Conservation (phyloP, 768 basidiomycete genomes). For the Amanita polypyramis region DNA sequence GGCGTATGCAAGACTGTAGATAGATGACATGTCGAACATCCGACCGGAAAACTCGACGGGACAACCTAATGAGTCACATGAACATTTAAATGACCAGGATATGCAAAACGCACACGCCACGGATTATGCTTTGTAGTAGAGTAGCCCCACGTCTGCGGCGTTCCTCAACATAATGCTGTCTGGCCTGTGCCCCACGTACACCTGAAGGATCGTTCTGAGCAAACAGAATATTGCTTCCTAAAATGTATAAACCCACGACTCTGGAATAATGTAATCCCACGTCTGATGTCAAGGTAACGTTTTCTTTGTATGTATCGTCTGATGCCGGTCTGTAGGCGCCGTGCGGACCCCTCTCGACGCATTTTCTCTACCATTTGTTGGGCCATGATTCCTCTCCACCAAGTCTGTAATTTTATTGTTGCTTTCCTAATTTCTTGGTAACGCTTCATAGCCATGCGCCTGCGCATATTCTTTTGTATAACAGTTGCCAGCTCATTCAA, state of each 20-base stretch:
- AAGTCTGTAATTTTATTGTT: conserved; percentile 82
- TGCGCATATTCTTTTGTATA: conserved; percentile 94
- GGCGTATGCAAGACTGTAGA: conserved; percentile 87
- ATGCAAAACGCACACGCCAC: conserved; percentile 65
- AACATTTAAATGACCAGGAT: neutral
- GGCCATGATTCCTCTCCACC: conserved; percentile 89
- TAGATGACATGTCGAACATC: conserved; percentile 71
- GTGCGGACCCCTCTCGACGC: conserved; percentile 64
- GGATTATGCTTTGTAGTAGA: conserved; percentile 70
- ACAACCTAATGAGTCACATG: conserved; percentile 28
- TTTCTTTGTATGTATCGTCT: conserved; percentile 69
- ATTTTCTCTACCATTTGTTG: conserved; percentile 58
- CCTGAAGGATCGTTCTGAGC: conserved; percentile 26
- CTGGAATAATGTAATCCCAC: conserved; percentile 65
- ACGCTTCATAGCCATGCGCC: conserved; percentile 72
- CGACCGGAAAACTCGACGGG: conserved; percentile 39
- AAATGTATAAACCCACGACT: conserved; percentile 47
- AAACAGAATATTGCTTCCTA: neutral
- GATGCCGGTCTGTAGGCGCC: conserved; percentile 61
- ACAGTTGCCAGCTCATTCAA: conserved; percentile 89
- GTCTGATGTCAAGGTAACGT: conserved; percentile 51
- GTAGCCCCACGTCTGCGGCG: conserved; percentile 54
- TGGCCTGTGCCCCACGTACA: conserved; percentile 64
- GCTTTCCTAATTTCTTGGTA: conserved; percentile 63
- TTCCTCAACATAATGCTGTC: conserved; percentile 46